Evolutionary conservation across 2,329 filamentous ascomycete genomes (phyloP).

Genomic region (Fusarium sublunatum): DNA sequence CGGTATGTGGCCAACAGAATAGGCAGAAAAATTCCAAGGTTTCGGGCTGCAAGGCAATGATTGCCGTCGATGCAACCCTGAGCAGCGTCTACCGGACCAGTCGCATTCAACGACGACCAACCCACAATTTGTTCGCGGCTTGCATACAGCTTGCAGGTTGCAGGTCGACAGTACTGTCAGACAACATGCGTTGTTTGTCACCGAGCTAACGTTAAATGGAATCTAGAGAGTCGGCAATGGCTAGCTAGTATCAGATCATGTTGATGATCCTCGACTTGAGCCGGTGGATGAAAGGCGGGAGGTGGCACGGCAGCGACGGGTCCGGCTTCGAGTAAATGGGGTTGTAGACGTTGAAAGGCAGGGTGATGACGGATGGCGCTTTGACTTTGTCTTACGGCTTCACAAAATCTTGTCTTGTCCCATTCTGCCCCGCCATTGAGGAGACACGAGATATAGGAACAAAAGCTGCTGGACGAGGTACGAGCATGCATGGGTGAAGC

Average conservation of each 20-base stretch:
- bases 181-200: not conserved
- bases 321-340: slow-evolving; percentile 11
- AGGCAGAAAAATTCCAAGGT: slow-evolving; percentile 11
- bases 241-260: slow-evolving; percentile 4
- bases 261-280: slow-evolving; percentile 3
- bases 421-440: slow-evolving; percentile 16
- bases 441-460: slow-evolving; percentile 20
- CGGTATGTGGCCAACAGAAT: not conserved
- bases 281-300: not conserved
- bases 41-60: slow-evolving; percentile 10
- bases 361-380: no score
- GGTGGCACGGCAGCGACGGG: slow-evolving; percentile 7
- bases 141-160: not conserved
- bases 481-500: slow-evolving; percentile 3
- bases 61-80: slow-evolving; percentile 34
- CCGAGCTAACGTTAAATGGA: not conserved
- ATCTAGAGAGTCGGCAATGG: not conserved
- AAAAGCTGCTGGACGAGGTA: not conserved
- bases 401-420: slow-evolving; percentile 15
- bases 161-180: not conserved
- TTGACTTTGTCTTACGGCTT: slow-evolving; percentile 14
- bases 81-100: slow-evolving; percentile 34
- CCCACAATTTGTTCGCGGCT: slow-evolving; percentile 6
- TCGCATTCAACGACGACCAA: slow-evolving; percentile 26
- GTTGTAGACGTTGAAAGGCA: slow-evolving; percentile 8